Evolutionary conservation across 1,284 basidiomycete genomes (phyloP).

Genomic region (Kalmanozyma brasiliensis): DNA sequence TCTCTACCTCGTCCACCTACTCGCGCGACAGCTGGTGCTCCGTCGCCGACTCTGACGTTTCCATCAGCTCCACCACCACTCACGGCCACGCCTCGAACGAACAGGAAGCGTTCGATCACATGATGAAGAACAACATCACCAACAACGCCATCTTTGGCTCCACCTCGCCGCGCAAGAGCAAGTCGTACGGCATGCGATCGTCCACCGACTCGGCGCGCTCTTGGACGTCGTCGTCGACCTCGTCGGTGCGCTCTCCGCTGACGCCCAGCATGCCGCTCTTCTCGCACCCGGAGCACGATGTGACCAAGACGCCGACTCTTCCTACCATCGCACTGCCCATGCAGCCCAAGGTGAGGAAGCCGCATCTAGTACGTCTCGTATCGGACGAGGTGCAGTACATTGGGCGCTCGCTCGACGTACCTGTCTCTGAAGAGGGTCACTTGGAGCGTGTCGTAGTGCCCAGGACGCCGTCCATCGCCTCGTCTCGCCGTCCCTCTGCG

Average conservation of each 20-base stretch:
- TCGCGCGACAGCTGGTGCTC: conserved; percentile 40
- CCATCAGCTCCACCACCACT: conserved; percentile 16
- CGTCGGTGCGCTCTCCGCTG: conserved; percentile 23
- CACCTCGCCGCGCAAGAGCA: conserved; percentile 36
- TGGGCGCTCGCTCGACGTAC: conserved; percentile 35
- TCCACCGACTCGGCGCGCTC: conserved; percentile 27
- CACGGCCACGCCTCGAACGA: conserved; percentile 30
- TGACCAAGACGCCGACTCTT: conserved; percentile 19
- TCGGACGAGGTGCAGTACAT: conserved; percentile 36
- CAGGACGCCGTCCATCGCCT: conserved; percentile 1
- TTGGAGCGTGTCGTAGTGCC: conserved; percentile 9
- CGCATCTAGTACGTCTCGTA: conserved; percentile 20
- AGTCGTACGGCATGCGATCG: conserved; percentile 13
- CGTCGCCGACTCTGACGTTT: conserved; percentile 16
- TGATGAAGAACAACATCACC: conserved; percentile 20
- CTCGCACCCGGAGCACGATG: conserved; percentile 22
- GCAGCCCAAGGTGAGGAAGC: conserved; percentile 9
- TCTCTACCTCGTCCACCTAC: conserved; percentile 26
- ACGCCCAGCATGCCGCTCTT: conserved; percentile 18
- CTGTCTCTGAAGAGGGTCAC: conserved; percentile 27
- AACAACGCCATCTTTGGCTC: conserved; percentile 40
- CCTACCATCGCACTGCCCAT: conserved; percentile 9
- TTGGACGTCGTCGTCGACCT: conserved; percentile 22
- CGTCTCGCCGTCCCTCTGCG: conserved; percentile 5
- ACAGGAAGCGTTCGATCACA: conserved; percentile 20